Base-by-base conservation (phyloP, 495 filamentous ascomycete genomes). In the Sporormia fimetaria region DNA sequence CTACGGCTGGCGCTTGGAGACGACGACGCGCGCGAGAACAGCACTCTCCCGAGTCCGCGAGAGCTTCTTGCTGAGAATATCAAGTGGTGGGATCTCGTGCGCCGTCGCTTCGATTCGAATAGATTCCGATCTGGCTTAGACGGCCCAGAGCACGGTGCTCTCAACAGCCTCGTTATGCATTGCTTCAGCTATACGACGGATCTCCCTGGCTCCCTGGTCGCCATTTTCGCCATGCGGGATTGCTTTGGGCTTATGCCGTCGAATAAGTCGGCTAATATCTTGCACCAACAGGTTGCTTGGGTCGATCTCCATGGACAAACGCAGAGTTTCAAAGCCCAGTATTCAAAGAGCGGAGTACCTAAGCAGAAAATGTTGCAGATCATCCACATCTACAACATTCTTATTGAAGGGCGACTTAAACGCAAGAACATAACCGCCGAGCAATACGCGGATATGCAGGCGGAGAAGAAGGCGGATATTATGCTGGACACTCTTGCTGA, bases 181-280 rank as follows among this genome's bases (percentile, higher is more conserved):
- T 51, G 42, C 21, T 55, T 55, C 35, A 40, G 42, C 24, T 44
- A 47, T 26, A 37, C 27, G 11, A 35, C 47, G 26, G 51, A 55
- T 33, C 33, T 55, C 20, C 21, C 41, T 0, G 51, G 51, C 11
- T 39, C 42, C 6, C 39, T 55, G 8, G 51, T 55, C 16, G 51
- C 51, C 2, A 5, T 55, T 15, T 42, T 51, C 21, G 35, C 38
- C 2, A 6, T 51, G 18, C 29, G 27, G 23, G 30, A 36, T 9
- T 21, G 36, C 4, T 36, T 50, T 21, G 21, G 35, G 17, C 27
- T 55, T 6, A 38, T 40, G 15, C 46, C 47, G 3, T 28, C 33
- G 6, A 22, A 38, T 3, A 17, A 47, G 9, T 23, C 51, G 1
- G 23, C 34, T 6, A n/a, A 22, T 1, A 43, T 55, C 22, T 12